phyloP scores from a whole-genome alignment of 1,284 basidiomycete species.

The Agaricales sp. region DNA sequence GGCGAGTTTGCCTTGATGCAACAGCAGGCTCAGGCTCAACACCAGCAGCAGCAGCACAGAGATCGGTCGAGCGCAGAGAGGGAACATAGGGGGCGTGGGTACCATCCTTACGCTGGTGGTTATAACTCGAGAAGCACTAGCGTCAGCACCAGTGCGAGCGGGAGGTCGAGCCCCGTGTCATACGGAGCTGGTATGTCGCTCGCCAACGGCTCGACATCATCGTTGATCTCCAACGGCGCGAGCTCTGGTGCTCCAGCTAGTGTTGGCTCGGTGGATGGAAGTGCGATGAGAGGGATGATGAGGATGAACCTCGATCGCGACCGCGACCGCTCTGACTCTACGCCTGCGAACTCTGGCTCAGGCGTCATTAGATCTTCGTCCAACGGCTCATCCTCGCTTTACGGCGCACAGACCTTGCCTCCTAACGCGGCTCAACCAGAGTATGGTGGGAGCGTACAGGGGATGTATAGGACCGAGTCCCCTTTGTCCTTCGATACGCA shows the following conservation, averaged over 20 bases:
- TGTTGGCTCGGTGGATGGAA: neutral
- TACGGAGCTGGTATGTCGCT: neutral
- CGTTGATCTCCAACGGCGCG: neutral
- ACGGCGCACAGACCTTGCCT: neutral
- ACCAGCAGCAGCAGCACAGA: neutral
- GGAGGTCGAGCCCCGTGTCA: neutral
- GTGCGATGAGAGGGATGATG: neutral
- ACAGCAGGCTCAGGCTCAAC: neutral
- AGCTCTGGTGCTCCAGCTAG: neutral
- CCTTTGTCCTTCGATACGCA: neutral
- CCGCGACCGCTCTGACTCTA: neutral
- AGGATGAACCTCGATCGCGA: neutral
- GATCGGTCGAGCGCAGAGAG: neutral
- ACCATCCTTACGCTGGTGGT: neutral
- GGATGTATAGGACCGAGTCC: neutral
- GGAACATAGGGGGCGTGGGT: neutral
- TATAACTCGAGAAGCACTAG: neutral
- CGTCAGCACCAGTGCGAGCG: neutral
- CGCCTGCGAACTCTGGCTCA: too few species aligned
- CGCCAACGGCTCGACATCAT: neutral
- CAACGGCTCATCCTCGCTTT: neutral
- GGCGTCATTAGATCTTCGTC: neutral
- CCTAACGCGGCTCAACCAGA: neutral
- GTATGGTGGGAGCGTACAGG: neutral
- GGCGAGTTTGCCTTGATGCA: conserved; percentile 1